These are phyloP conservation scores for Ceratobasidium sp. DNA, from an alignment of 1,284 basidiomycete species.

Conservation along the genomic window DNA sequence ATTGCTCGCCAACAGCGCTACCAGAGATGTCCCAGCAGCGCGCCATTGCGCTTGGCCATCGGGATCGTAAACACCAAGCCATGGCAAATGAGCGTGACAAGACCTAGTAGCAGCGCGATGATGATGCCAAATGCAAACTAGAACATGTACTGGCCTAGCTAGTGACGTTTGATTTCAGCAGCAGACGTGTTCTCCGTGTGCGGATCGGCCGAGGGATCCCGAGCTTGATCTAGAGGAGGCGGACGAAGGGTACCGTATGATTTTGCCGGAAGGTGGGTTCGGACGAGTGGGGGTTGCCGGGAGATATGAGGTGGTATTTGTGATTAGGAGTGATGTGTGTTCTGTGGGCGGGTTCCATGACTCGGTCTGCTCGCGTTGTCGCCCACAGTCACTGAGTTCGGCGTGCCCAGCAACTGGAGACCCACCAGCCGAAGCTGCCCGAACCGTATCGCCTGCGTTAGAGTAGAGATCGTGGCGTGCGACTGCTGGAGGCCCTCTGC, in stretches of 20 bases:
- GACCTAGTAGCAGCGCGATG: slow-evolving; percentile 90
- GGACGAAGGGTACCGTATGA: slow-evolving; percentile 47
- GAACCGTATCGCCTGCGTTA: slow-evolving; percentile 30
- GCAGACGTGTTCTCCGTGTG: slow-evolving; percentile 5
- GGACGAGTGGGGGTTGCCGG: slow-evolving; percentile 31
- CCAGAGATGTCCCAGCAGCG: slow-evolving; percentile 83
- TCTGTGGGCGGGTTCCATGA: slow-evolving; percentile 56
- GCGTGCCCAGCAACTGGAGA: slow-evolving; percentile 26
- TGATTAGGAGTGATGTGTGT: slow-evolving; percentile 52
- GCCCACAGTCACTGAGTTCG: slow-evolving; percentile 6
- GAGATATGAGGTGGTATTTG: slow-evolving; percentile 51
- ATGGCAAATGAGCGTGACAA: slow-evolving; percentile 85
- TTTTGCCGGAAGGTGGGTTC: slow-evolving; percentile 48
- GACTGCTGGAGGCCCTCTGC: slow-evolving; percentile 61
- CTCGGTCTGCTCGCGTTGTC: slow-evolving; percentile 54
- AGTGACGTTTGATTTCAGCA: slow-evolving; percentile 41
- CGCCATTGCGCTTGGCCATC: slow-evolving; percentile 98
- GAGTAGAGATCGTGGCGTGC: slow-evolving; percentile 47
- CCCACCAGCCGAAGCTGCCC: slow-evolving; percentile 37
- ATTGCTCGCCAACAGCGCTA: too few relatives aligned
- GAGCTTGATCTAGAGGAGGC: slow-evolving; percentile 14
- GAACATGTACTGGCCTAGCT: slow-evolving; percentile 72
- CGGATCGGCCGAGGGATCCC: slow-evolving; percentile 7
- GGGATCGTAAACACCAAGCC: slow-evolving; percentile 94
- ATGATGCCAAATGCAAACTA: slow-evolving; percentile 82